Evolutionary conservation across 1,139 yeast genomes (phyloP), one percentile per base, ranked within the genome.

Genomic region (Geotrichum histeridarum): DNA sequence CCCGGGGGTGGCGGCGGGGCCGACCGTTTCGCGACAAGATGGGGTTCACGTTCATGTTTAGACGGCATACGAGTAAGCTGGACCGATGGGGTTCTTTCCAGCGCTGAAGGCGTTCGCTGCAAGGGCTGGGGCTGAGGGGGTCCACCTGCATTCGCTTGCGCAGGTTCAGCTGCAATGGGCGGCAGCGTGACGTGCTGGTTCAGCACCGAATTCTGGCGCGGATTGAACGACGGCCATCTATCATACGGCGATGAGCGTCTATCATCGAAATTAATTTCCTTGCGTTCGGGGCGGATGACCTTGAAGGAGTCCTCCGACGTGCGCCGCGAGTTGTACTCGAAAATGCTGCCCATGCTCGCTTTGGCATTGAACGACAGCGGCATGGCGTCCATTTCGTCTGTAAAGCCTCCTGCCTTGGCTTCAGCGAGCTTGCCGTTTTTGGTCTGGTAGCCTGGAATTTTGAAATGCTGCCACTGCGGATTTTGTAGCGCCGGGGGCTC

Each of bases 261-360:
- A 63, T 87, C 84, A 64, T 88, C 94, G 66, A 88, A 87, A 69
- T 89, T 90, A 56, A 88, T 86, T 64, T 86, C 94, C 32, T 80
- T 73, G n/a, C 78, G 74, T 42, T 79, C 81, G n/a, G 83, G 81
- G 36, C 91, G 70, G 12, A 87, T 76, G 0, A 87, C 85, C 58
- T 84, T 77, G 64, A 88, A 87, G 0, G 87, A 73, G 54, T 73
- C 75, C 42, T 64, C 65, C 8, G 61, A 54, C 1, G 59, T 51
- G n/a, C 57, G 44, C 9, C 57, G 42, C 7, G 32, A 22, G 11
- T 50, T 47, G 45, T 38, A 12, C 27, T 48, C 53, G 18, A 43
- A 49, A 11, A 54, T 15, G 18, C 55, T 54, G 2, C 54, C 54
- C 27, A 49, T 22, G 30, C 54, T 55, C 12, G 53, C 46, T 12